Conservation (phyloP, 805 yeast genomes). For the Pachysolen tannophilus region DNA sequence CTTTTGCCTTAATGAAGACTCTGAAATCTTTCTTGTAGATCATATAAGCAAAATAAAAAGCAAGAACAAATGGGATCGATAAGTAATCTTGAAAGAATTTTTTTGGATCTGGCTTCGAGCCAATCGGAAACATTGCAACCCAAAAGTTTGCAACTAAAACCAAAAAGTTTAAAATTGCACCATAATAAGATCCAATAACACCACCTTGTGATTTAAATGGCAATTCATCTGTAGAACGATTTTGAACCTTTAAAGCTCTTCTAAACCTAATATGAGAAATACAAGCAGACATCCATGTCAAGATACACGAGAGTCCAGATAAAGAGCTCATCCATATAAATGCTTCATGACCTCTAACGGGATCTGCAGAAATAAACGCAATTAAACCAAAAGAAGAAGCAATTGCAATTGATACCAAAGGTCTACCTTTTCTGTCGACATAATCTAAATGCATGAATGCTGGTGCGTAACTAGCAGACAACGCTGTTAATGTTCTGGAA, state of each 20-base stretch:
- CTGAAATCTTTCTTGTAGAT: constrained; percentile 30
- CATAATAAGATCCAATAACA: constrained; percentile 31
- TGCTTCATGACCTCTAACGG: constrained; percentile 23
- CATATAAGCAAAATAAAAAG: constrained; percentile 47
- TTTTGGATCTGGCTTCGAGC: constrained; percentile 32
- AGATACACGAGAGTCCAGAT: constrained; percentile 38
- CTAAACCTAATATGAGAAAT: constrained; percentile 37
- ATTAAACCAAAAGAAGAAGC: constrained; percentile 36
- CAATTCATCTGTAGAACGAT: constrained; percentile 31
- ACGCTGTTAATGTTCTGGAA: constrained; percentile 48
- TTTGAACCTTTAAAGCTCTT: constrained; percentile 33
- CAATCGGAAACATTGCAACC: constrained; percentile 57
- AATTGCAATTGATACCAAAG: constrained; percentile 32
- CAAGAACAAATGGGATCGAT: constrained; percentile 44
- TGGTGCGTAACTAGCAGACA: constrained; percentile 33
- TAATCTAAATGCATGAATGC: constrained; percentile 35
- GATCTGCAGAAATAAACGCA: constrained; percentile 40
- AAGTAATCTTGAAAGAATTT: constrained; percentile 52
- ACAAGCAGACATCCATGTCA: constrained; percentile 43
- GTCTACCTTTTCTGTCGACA: constrained; percentile 43
- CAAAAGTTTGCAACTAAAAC: constrained; percentile 55
- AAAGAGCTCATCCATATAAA: constrained; percentile 43
- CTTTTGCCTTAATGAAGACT: constrained; percentile 33
- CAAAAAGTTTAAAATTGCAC: constrained; percentile 36
- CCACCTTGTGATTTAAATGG: constrained; percentile 36